These are phyloP conservation scores for Calonectria hawksworthii DNA, from an alignment of 2,329 filamentous ascomycete species.

Conservation along the genomic window DNA sequence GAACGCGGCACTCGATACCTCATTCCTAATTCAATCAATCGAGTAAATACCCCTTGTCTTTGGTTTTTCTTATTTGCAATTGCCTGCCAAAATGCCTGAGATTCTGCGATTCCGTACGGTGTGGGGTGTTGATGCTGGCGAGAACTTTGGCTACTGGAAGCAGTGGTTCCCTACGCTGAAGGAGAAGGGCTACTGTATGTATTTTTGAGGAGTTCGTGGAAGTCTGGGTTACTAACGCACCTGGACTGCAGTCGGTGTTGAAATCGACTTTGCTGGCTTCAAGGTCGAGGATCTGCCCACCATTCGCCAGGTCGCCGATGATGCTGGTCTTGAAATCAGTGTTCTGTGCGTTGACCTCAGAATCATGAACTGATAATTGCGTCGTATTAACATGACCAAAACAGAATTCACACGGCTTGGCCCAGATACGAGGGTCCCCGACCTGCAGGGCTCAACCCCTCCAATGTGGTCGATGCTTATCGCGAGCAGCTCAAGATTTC, in stretches of 20 bases:
- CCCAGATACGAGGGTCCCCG: slow-evolving; percentile 7
- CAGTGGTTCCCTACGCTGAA: slow-evolving; percentile 31
- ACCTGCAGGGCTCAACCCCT: slow-evolving; percentile 13
- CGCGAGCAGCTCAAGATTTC: slow-evolving; percentile 20
- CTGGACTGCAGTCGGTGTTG: slow-evolving; percentile 14
- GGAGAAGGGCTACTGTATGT: slow-evolving; percentile 30
- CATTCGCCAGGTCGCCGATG: slow-evolving; percentile 5
- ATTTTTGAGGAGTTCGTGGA: neutral
- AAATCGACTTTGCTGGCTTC: slow-evolving; percentile 18
- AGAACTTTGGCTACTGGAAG: slow-evolving; percentile 28
- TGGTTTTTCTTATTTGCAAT: neutral
- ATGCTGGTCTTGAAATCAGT: slow-evolving; percentile 21
- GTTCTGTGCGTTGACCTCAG: neutral
- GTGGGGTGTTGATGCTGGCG: slow-evolving; percentile 26
- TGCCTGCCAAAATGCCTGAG: slow-evolving; percentile 10
- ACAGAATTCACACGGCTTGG: slow-evolving; percentile 23
- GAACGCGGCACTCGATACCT: neutral
- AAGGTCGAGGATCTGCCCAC: neutral
- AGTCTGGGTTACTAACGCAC: neutral
- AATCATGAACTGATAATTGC: neutral
- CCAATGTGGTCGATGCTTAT: slow-evolving; percentile 12
- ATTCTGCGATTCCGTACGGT: slow-evolving; percentile 28
- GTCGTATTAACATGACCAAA: neutral
- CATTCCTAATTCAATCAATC: neutral
- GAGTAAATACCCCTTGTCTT: neutral